Base-by-base conservation (phyloP, 202 grass and related monocot species). In the Zizania palustris region DNA sequence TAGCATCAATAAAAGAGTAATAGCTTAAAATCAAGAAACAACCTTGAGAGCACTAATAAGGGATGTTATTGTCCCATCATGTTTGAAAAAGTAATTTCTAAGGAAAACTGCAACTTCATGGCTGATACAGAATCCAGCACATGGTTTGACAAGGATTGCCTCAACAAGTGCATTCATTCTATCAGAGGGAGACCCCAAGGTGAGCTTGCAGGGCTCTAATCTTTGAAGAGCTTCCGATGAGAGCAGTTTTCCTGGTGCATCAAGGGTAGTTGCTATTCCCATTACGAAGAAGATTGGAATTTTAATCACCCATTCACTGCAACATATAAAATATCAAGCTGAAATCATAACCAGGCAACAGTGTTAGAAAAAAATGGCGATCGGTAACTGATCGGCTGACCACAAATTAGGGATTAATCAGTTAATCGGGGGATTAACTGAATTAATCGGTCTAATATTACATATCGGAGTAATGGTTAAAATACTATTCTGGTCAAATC, bases 31-130 rank as follows among this genome's bases (percentile, higher is more conserved):
- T 28, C 33, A 48, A 80, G 21, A 70, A 70, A 71, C 33, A 82
- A 96, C 92, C 89, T 97, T 97, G 61, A 97, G 84, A 77, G 93
- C 93, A 76, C 80, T 90, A 44, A 93, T 84, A 75, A 97, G 93
- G 70, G 93, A 92, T 76, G 90, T 97, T 67, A 97, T 80, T 57
- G 93, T 97, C 41, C 90, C 90, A 85, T 93, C 93, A 58, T 93
- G 93, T 71, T 69, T 82, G 54, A 97, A 84, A 75, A 93, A 97
- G 83, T 97, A 97, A 71, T 97, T 97, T 86, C 83, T 93, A 57
- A 97, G 77, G 75, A 97, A 97, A 72, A 72, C 34, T 5, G 93
- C 77, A 71, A 90, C 87, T 73, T 88, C 85, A 38, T 90, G 87
- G 45, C 87, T 73, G 62, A 97, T 83, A 56, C 73, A 79, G 80